phyloP scores from a whole-genome alignment of 768 basidiomycete genomes.

The Obba rivulosa region DNA sequence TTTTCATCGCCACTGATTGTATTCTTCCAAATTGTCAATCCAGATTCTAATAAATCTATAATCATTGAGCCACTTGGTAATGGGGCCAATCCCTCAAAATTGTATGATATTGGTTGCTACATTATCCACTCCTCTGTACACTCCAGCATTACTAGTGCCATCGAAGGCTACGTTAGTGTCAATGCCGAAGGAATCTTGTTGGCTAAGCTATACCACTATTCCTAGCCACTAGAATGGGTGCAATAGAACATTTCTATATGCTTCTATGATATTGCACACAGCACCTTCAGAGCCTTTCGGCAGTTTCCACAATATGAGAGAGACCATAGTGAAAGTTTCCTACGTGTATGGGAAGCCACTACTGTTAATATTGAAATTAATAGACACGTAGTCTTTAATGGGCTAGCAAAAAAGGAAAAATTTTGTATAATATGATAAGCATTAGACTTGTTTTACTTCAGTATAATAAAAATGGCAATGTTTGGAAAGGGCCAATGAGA shows the following conservation, averaged over 20 bases:
- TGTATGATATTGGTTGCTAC: conserved; percentile 10
- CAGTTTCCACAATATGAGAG: conserved; percentile 24
- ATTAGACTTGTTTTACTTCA: conserved; percentile 21
- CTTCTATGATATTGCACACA: conserved; percentile 31
- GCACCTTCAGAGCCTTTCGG: conserved; percentile 34
- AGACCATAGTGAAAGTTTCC: conserved; percentile 34
- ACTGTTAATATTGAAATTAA: no score
- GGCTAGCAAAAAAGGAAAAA: conserved; percentile 16
- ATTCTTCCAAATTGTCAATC: no score
- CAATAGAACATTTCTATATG: conserved; percentile 29
- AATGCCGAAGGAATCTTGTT: neutral
- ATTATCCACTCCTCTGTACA: conserved; percentile 4
- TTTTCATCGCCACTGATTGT: no score
- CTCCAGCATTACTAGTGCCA: neutral
- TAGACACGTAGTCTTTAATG: no score
- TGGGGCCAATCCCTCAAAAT: conserved; percentile 11
- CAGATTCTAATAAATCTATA: conserved; percentile 4
- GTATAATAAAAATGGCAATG: conserved; percentile 24
- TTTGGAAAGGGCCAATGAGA: conserved; percentile 26
- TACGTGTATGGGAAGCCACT: conserved; percentile 40
- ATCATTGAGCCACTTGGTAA: neutral
- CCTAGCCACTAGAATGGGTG: conserved; percentile 31
- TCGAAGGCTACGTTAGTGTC: conserved; percentile 7
- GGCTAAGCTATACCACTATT: conserved; percentile 20
- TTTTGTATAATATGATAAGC: conserved; percentile 26